phyloP scores from a whole-genome alignment of 2,329 filamentous ascomycete genomes.

The Penicillium concentricum region DNA sequence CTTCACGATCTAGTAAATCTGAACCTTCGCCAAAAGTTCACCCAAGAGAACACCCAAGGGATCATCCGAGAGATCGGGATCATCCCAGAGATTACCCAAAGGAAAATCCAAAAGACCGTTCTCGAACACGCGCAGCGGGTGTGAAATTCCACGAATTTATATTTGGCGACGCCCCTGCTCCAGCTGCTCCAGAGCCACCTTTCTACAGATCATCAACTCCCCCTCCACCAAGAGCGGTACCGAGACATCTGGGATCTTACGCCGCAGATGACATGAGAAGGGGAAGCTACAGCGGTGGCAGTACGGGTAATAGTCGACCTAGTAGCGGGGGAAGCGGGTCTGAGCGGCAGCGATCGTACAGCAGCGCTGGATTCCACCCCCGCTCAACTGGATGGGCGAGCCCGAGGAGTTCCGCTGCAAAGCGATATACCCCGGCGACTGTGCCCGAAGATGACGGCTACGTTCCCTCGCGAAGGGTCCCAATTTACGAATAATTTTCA shows the following conservation, averaged over 20 bases:
- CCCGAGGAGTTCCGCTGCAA: slow-evolving; percentile 20
- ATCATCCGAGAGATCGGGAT: not conserved
- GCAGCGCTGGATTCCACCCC: slow-evolving; percentile 15
- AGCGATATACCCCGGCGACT: slow-evolving; percentile 19
- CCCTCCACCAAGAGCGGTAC: slow-evolving; percentile 16
- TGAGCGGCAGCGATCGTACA: slow-evolving; percentile 25
- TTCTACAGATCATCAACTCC: slow-evolving; percentile 11
- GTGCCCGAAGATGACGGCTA: slow-evolving; percentile 17
- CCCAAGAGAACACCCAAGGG: not conserved
- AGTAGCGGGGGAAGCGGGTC: slow-evolving; percentile 27
- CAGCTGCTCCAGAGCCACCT: slow-evolving; percentile 18
- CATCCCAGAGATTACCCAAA: not conserved
- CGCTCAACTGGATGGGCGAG: slow-evolving; percentile 18
- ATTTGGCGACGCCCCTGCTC: slow-evolving; percentile 20
- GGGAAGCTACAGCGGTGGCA: slow-evolving; percentile 25
- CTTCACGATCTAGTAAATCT: slow-evolving; percentile 10
- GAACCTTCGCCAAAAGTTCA: slow-evolving; percentile 5
- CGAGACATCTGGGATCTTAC: slow-evolving; percentile 24
- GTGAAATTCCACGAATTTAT: slow-evolving; percentile 28
- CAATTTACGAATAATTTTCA: slow-evolving; percentile 19
- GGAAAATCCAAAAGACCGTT: slow-evolving; percentile 10
- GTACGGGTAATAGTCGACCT: slow-evolving; percentile 16
- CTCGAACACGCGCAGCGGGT: slow-evolving; percentile 15
- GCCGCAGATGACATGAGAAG: slow-evolving; percentile 26
- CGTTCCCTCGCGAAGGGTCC: slow-evolving; percentile 12